These are phyloP conservation scores for Teunomyces funiuensis DNA, from an alignment of 805 yeast genomes.

Conservation along the genomic window DNA sequence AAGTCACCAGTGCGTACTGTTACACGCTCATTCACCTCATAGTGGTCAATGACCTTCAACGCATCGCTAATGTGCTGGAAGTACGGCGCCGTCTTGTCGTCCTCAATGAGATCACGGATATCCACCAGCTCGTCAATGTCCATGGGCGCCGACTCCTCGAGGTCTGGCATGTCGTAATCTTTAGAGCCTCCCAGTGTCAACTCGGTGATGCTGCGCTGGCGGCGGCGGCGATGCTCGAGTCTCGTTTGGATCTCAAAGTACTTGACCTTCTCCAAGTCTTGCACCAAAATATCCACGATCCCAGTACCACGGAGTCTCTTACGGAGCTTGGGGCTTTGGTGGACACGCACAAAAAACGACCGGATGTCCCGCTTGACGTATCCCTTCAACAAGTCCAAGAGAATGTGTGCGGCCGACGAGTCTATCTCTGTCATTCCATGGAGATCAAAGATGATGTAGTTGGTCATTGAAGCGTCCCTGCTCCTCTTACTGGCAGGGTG, in stretches of 20 bases:
- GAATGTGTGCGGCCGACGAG: constrained; percentile 42
- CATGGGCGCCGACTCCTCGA: constrained; percentile 16
- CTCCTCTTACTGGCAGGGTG: constrained; percentile 42
- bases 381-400: constrained; percentile 26
- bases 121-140: constrained; percentile 2
- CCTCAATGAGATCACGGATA: constrained; percentile 24
- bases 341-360: constrained; percentile 37
- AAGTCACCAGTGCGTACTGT: constrained; percentile 1
- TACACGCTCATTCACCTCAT: constrained; percentile 18
- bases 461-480: constrained; percentile 38
- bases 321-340: constrained; percentile 25
- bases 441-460: constrained; percentile 41
- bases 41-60: constrained; percentile 37
- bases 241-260: constrained; percentile 22
- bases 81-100: constrained; percentile 27
- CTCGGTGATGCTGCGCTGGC: constrained; percentile 6
- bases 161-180: not conserved
- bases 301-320: constrained; percentile 31
- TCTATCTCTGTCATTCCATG: constrained; percentile 44
- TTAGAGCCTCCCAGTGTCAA: not conserved
- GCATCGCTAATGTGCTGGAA: constrained; percentile 41
- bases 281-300: constrained; percentile 22
- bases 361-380: constrained; percentile 32
- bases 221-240: not conserved
- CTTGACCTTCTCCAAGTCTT: constrained; percentile 24